phyloP scores from a whole-genome alignment of 1,284 basidiomycete genomes.

The Boletus holoroseus region DNA sequence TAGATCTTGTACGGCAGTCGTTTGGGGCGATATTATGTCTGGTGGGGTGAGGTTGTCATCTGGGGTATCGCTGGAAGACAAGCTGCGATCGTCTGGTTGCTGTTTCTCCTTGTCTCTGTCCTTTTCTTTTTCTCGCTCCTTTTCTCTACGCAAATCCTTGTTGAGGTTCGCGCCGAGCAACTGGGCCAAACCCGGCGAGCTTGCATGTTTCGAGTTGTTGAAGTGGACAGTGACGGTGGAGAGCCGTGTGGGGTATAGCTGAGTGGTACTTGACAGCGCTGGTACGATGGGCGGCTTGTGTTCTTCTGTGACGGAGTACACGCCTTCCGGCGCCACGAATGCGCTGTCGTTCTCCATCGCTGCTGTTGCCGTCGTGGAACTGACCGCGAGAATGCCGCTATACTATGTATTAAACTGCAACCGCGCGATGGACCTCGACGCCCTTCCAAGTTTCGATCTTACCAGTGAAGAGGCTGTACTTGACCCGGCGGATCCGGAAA shows the following conservation, averaged over 20 bases:
- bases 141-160: conserved; percentile 40
- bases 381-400: conserved; percentile 19
- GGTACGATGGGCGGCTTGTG: conserved; percentile 58
- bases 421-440: not conserved
- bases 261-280: conserved; percentile 43
- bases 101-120: conserved; percentile 52
- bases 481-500: not conserved
- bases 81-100: conserved; percentile 53
- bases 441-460: not conserved
- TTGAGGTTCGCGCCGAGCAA: conserved; percentile 51
- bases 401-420: not conserved
- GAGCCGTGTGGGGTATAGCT: conserved; percentile 57
- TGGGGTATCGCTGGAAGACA: conserved; percentile 71
- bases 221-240: conserved; percentile 61
- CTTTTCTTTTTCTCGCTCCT: conserved; percentile 54
- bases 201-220: conserved; percentile 49
- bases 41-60: conserved; percentile 50
- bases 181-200: conserved; percentile 57
- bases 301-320: conserved; percentile 81
- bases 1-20: conserved; percentile 28
- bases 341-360: conserved; percentile 74
- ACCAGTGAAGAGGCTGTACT: not conserved
- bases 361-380: conserved; percentile 4
- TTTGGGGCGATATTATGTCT: conserved; percentile 32
- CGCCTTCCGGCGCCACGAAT: conserved; percentile 81